Evolutionary conservation across 2,329 filamentous ascomycete species (phyloP).

Genomic region (Aspergillus tamarii): DNA sequence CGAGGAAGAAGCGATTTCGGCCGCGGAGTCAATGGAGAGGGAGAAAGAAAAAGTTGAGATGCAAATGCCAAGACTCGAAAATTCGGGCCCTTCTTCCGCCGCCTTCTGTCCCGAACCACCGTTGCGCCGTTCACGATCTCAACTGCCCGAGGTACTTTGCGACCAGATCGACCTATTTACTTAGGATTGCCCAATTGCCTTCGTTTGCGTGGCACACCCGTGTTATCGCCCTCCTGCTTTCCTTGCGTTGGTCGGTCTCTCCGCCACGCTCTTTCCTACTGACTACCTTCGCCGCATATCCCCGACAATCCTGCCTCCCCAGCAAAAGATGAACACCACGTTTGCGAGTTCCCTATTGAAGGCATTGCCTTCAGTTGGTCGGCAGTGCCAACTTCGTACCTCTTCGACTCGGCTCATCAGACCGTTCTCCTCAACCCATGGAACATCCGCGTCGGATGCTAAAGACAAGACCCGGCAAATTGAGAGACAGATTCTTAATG

Average conservation of each 20-base stretch:
- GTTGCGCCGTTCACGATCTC: neutral
- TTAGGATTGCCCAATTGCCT: neutral
- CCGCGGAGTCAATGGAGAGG: constrained; percentile 26
- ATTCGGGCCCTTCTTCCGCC: constrained; percentile 34
- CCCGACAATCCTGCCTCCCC: constrained; percentile 10
- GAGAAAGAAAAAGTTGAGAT: constrained; percentile 39
- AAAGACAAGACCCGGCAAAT: constrained; percentile 27
- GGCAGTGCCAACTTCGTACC: constrained; percentile 29
- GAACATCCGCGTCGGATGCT: constrained; percentile 20
- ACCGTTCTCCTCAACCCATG: constrained; percentile 38
- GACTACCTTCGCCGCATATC: constrained; percentile 14
- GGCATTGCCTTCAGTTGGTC: constrained; percentile 36
- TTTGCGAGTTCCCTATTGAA: constrained; percentile 36
- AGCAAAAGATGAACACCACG: constrained; percentile 36
- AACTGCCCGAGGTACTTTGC: constrained; percentile 1
- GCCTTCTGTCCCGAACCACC: constrained; percentile 26
- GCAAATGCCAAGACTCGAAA: constrained; percentile 41
- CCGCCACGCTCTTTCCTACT: constrained; percentile 20
- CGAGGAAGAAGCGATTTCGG: constrained; percentile 29
- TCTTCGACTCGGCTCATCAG: constrained; percentile 28
- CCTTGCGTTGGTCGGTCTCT: constrained; percentile 6
- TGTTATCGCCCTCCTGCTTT: neutral
- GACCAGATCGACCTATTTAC: constrained; percentile 8
- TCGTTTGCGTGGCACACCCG: neutral
- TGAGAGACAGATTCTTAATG: constrained; percentile 34